These are phyloP conservation scores for Neurospora discreta DNA, from an alignment of 495 filamentous ascomycete genomes.

Conservation along the genomic window DNA sequence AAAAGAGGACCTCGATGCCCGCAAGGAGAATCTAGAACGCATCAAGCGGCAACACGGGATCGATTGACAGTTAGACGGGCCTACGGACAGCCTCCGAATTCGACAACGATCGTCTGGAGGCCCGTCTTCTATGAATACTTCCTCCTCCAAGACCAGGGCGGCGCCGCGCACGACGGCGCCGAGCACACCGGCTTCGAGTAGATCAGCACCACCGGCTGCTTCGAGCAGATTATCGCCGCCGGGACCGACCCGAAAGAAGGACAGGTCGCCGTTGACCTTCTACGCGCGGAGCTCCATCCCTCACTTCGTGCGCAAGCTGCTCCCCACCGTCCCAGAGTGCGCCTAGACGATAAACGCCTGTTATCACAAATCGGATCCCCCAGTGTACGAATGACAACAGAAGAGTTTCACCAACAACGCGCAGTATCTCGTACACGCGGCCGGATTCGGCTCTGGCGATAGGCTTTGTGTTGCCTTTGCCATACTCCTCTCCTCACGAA, in stretches of 20 bases:
- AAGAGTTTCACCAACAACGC: background rate
- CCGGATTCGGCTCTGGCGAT: conserved; percentile 11
- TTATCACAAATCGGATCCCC: conserved; percentile 12
- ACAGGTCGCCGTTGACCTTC: conserved; percentile 21
- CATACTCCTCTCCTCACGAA: conserved; percentile 14
- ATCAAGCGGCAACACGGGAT: conserved; percentile 96
- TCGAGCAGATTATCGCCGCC: conserved; percentile 14
- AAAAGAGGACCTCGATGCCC: conserved; percentile 87
- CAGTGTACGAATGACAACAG: conserved; percentile 14
- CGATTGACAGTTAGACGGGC: conserved; percentile 73
- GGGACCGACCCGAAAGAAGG: conserved; percentile 20
- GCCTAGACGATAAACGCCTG: conserved; percentile 16
- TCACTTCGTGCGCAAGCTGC: conserved; percentile 34
- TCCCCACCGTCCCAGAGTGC: conserved; percentile 28
- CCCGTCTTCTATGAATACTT: conserved; percentile 37
- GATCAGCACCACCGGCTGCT: conserved; percentile 11
- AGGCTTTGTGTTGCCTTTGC: conserved; percentile 2
- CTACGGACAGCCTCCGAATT: conserved; percentile 40
- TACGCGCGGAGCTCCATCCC: conserved; percentile 29
- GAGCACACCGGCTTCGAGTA: conserved; percentile 10
- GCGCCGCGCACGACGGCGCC: conserved; percentile 16
- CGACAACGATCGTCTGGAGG: conserved; percentile 36
- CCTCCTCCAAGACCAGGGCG: conserved; percentile 24
- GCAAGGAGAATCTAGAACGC: conserved; percentile 94
- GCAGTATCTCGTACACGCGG: conserved; percentile 10